phyloP scores from a whole-genome alignment of 164 flowering plant species.

The Umbilicus rupestris region DNA sequence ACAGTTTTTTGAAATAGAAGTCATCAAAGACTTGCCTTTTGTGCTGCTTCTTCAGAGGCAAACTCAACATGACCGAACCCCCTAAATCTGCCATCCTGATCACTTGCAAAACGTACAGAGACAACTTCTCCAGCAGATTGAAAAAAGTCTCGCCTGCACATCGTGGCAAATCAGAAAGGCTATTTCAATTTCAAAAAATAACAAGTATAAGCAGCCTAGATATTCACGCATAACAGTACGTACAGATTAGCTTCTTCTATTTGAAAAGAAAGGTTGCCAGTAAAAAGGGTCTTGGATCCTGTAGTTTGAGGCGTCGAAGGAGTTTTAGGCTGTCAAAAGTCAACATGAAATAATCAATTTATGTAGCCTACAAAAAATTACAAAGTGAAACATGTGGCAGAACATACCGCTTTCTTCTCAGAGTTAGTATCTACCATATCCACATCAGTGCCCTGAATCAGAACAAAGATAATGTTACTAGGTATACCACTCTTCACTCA shows the following conservation, averaged over 20 bases:
- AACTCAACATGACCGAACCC: conserved; percentile 94
- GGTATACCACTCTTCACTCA: no score
- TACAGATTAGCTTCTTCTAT: conserved; percentile 59
- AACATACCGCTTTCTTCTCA: conserved; percentile 30
- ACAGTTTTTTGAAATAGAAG: neutral
- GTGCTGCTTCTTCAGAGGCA: conserved; percentile 51
- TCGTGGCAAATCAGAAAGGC: neutral
- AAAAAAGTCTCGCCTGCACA: conserved; percentile 37
- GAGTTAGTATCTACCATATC: conserved; percentile 62
- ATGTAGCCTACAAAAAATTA: no score
- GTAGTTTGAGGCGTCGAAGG: conserved; percentile 39
- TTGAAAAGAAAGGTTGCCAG: conserved; percentile 56
- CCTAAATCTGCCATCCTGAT: conserved; percentile 42
- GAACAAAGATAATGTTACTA: neutral
- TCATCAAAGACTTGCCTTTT: conserved; percentile 28
- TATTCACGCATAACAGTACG: conserved; percentile 12
- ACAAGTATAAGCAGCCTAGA: neutral
- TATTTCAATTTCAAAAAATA: neutral
- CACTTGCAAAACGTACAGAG: conserved; percentile 52
- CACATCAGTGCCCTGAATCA: conserved; percentile 38
- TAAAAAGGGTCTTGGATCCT: conserved; percentile 62
- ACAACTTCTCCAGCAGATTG: conserved; percentile 56
- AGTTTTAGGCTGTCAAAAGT: conserved; percentile 43
- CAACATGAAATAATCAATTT: neutral
- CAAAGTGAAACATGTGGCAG: neutral